Percentiles rank a stretch among this genome's conserved stretches.
Conservation (phyloP, 768 basidiomycete genomes). For the Pisolithus albus region DNA sequence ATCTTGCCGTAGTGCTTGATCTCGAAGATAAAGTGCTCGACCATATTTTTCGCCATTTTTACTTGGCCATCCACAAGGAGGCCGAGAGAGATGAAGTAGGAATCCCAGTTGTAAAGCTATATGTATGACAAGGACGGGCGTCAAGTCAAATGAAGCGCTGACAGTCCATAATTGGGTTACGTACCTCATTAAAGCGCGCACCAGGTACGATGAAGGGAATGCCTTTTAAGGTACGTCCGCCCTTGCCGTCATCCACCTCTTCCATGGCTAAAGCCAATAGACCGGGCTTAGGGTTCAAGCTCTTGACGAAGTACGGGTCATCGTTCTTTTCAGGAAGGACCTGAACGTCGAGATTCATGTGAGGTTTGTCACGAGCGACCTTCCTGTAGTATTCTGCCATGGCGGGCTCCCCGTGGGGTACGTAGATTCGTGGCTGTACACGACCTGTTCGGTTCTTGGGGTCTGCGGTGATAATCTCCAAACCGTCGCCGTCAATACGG, state of each 20-base stretch:
- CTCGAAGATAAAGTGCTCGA: conserved; percentile 98
- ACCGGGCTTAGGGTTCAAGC: conserved; percentile 90
- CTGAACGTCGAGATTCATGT: conserved; percentile 89
- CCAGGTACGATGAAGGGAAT: conserved; percentile 98
- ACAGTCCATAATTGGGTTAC: conserved; percentile 14
- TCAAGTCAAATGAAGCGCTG: conserved; percentile 2
- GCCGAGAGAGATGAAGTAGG: conserved; percentile 90
- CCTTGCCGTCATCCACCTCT: conserved; percentile 71
- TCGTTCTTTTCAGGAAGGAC: conserved; percentile 83
- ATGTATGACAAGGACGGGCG: not conserved
- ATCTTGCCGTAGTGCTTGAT: conserved; percentile 98
- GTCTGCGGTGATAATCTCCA: conserved; percentile 96
- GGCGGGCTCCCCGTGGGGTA: conserved; percentile 85
- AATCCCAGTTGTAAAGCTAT: conserved; percentile 92
- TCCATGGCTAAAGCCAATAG: conserved; percentile 95
- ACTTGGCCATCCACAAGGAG: conserved; percentile 93
- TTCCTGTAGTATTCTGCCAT: conserved; percentile 95
- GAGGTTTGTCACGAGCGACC: conserved; percentile 87
- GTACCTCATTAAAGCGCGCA: conserved; percentile 87
- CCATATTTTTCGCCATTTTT: conserved; percentile 94
- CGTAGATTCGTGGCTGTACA: conserved; percentile 88
- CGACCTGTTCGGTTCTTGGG: conserved; percentile 95
- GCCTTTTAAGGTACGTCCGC: conserved; percentile 79
- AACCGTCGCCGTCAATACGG: conserved; percentile 92
- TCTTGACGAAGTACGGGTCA: conserved; percentile 84